Conservation (phyloP, 257 asterid species). For the Sherardia arvensis region DNA sequence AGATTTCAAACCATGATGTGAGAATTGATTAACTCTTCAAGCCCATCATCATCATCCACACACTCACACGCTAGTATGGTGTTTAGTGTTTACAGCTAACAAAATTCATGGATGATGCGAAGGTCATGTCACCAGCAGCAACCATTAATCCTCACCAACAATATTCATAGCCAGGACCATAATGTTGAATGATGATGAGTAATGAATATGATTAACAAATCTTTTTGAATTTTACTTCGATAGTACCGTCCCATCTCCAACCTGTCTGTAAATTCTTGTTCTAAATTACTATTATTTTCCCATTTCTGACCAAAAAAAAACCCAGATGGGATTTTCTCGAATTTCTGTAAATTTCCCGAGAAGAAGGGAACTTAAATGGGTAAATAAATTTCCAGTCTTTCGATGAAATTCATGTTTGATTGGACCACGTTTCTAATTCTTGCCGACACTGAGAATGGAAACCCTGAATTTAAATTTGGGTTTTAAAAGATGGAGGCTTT, state of each 20-base stretch:
- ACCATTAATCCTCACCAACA: background rate
- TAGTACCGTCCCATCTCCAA: background rate
- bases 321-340: slow-evolving; percentile 1
- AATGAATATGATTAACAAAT: background rate
- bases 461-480: slow-evolving; percentile 2
- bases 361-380: background rate
- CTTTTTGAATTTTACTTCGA: background rate
- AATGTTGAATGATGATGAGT: background rate
- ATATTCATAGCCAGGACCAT: background rate
- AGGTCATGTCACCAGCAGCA: background rate
- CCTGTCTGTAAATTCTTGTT: background rate
- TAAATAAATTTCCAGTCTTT: slow-evolving; percentile 2
- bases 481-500: slow-evolving; percentile 5
- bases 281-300: background rate
- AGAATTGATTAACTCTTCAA: background rate
- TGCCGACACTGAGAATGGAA: slow-evolving; percentile 11
- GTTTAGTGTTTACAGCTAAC: background rate
- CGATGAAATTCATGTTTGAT: slow-evolving; percentile 1
- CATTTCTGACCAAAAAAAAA: background rate
- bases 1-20: too few species aligned
- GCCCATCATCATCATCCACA: background rate
- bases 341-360: background rate
- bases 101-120: background rate
- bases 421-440: background rate
- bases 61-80: background rate